Percentiles rank a stretch among this genome's conserved stretches.
phyloP scores from a whole-genome alignment of 306 rosid species.

The Ammopiptanthus mongolicus region DNA sequence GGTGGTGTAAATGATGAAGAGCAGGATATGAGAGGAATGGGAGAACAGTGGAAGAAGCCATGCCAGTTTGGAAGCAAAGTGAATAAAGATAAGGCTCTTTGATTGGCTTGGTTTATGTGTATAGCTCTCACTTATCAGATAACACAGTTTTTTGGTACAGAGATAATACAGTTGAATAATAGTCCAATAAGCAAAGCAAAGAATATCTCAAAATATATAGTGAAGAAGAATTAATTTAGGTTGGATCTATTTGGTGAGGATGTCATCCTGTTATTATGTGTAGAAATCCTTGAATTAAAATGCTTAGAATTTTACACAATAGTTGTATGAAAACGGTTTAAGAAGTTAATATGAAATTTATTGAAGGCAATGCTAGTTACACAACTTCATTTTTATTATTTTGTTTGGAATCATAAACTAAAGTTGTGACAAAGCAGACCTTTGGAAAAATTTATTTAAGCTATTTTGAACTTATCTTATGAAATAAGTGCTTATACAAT shows the following conservation, averaged over 20 bases:
- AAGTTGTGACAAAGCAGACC: too few species aligned
- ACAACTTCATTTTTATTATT: too few species aligned
- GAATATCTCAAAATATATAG: not conserved
- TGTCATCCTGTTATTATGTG: not conserved
- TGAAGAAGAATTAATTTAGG: not conserved
- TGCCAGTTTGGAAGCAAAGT: constrained; percentile 18
- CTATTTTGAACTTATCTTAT: too few species aligned
- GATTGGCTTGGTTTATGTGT: not conserved
- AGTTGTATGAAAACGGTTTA: not conserved
- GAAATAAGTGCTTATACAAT: too few species aligned
- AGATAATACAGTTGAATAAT: too few species aligned
- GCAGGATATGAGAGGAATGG: constrained; percentile 35
- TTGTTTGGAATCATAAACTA: too few species aligned
- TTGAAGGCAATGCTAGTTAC: too few species aligned
- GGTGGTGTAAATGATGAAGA: constrained; percentile 27
- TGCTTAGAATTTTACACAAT: not conserved
- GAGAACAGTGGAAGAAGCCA: constrained; percentile 59
- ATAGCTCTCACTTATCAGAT: too few species aligned
- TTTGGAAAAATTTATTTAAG: too few species aligned
- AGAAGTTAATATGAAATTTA: not conserved
- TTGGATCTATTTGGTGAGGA: too few species aligned
- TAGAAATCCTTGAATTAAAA: not conserved
- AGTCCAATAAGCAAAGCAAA: too few species aligned
- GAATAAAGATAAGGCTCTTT: constrained; percentile 36
- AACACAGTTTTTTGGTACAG: too few species aligned